phyloP scores from a whole-genome alignment of 805 yeast species.

The Candida suzukii region DNA sequence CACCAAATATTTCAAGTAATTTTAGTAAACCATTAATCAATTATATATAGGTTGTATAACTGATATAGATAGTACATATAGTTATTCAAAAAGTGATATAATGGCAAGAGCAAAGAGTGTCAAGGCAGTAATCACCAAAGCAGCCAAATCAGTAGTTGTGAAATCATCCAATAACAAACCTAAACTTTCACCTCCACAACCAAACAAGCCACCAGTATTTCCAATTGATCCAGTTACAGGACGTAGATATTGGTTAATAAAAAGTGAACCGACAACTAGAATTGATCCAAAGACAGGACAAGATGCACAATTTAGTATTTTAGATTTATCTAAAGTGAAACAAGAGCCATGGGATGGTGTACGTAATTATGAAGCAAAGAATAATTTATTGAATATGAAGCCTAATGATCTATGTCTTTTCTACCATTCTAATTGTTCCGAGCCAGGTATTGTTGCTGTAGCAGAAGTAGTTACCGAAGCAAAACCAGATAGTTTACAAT shows the following conservation, averaged over 20 bases:
- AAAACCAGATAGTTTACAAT: slow-evolving; percentile 33
- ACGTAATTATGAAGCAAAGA: slow-evolving; percentile 50
- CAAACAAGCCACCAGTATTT: slow-evolving; percentile 28
- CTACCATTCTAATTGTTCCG: slow-evolving; percentile 48
- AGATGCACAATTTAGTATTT: slow-evolving; percentile 43
- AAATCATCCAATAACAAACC: not conserved
- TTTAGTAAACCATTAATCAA: too few species aligned
- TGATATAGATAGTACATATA: too few species aligned
- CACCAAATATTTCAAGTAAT: too few species aligned
- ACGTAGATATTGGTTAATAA: slow-evolving; percentile 43
- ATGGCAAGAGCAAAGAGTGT: not conserved
- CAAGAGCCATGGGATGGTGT: slow-evolving; percentile 55
- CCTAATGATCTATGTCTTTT: slow-evolving; percentile 41
- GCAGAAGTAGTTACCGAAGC: slow-evolving; percentile 28
- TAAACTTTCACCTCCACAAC: slow-evolving; percentile 16
- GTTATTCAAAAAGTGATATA: too few species aligned
- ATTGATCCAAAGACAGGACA: slow-evolving; percentile 38
- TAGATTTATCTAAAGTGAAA: slow-evolving; percentile 31
- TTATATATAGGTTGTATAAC: too few species aligned
- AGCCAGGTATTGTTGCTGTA: slow-evolving; percentile 50
- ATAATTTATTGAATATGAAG: slow-evolving; percentile 40
- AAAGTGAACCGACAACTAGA: slow-evolving; percentile 47
- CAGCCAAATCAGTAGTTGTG: not conserved
- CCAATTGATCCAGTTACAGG: slow-evolving; percentile 16
- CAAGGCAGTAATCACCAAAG: not conserved